These are phyloP conservation scores for Penicillium paneum DNA, from an alignment of 2,329 filamentous ascomycete genomes.

Conservation along the genomic window DNA sequence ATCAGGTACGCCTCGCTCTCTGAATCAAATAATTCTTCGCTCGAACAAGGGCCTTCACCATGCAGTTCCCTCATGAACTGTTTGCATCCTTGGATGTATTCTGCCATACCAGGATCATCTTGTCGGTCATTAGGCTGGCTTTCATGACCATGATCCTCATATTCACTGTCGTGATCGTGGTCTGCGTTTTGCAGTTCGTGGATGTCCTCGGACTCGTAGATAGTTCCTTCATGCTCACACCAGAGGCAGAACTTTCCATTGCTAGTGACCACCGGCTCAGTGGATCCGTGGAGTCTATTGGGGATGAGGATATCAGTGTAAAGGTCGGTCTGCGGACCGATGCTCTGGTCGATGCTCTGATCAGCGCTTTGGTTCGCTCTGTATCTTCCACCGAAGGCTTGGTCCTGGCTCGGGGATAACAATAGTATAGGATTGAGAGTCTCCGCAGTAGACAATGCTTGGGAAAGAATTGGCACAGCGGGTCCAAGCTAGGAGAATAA, in stretches of 20 bases:
- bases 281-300: not conserved
- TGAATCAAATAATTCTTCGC: not conserved
- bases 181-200: not conserved
- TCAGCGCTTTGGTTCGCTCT: not conserved
- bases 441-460: not conserved
- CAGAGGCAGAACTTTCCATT: not conserved
- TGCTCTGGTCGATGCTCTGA: not conserved
- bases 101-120: not conserved
- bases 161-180: not conserved
- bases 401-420: not conserved
- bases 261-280: not conserved
- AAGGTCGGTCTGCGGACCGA: not conserved
- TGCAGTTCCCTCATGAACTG: not conserved
- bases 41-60: not conserved
- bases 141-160: not conserved
- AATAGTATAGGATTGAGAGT: not conserved
- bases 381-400: not conserved
- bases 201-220: not conserved
- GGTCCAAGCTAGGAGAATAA: not conserved
- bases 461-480: not conserved
- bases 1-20: not conserved
- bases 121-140: not conserved
- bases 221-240: not conserved
- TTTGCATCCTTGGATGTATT: not conserved
- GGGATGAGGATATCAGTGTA: not conserved